Base-by-base conservation (phyloP, 2,329 filamentous ascomycete genomes). In the Aureobasidium sp. region DNA sequence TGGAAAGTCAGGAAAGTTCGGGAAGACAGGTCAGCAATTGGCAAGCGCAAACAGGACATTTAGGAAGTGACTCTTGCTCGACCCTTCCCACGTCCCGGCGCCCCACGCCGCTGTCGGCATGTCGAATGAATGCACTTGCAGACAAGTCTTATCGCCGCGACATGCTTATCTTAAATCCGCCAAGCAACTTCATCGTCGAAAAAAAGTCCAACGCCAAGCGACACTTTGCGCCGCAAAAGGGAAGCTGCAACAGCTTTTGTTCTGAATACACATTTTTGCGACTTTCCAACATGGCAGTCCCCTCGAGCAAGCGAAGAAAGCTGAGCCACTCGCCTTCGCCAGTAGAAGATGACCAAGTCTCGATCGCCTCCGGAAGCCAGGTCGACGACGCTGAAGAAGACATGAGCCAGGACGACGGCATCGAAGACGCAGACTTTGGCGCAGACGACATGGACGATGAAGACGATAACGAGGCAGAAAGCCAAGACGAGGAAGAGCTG, bases 271-370 rank as follows among this genome's bases (percentile, higher is more conserved):
- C 13, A 14, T 30, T 47, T 27, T 14, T 21, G 25, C 13, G 25
- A 34, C n/a, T n/a, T 13, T 16, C 27, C 45, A 30, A 42, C 45
- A 50, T 74, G 72, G 68, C 71, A 34, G 62, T 61, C n/a, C 66
- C 66, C 3, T 67, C 66, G 34, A 66, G 39, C 45, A 74, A 74
- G 66, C 68, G 68, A 55, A 67, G 72, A 50, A 74, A 74, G 63
- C 62, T 70, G 36, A 69, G 68, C 25, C 72, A 73, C 63, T 65
- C 67, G n/a, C 67, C 69, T 2, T 67, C 68, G n/a, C 67, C 67
- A 3, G 64, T 64, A 25, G 68, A 68, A 21, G 66, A 68, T 25
- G 59, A 66, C 27, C 66, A 66, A 49, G 67, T 65, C 5, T 74
- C 71, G 1, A 72, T 72, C 51, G 72, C 69, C n/a, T 73, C 71